Evolutionary conservation across 176 grass and related monocot genomes (phyloP), one percentile per base, ranked within the genome.

Genomic region (Metroxylon sagu): DNA sequence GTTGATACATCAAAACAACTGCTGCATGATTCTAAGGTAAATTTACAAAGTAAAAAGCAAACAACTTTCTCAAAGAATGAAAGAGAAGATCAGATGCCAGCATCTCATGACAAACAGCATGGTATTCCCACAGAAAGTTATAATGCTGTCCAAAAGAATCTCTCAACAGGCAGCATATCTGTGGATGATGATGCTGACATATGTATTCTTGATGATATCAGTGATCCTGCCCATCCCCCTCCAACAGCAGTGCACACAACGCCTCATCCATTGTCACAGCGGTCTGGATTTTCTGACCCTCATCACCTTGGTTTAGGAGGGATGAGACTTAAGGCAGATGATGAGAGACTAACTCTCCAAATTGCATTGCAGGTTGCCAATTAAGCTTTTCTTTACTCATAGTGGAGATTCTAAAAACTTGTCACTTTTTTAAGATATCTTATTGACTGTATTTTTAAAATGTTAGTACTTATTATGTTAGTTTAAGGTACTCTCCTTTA

Each of bases 351-450:
- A 17, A 98, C 87, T 72, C 68, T 85, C 19, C 76, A 60, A 31
- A 82, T 98, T 50, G 85, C 85, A 18, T 80, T 98, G 53, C 88
- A 98, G 94, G 94, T 98, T 62, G 66, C 58, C 19, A 4, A 2
- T 35, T 68, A 5, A 5, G 7, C 35, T 43, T 43, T 43, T 43
- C 8, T 43, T 12, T 43, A 43, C 35, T 43, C 8, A 43, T 43
- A 14, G 8, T 43, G 35, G 1, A 1, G 8, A 12, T 43, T 10
- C 35, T 14, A 43, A 43, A 43, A 43, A 43, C 8, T 12, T 43
- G 35, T 2, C 6, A 3, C 7, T 43, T 43, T 43, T 43, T 43
- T 43, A 43, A 43, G 35, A 43, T 43, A 43, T 39, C 7, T 10
- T 10, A 39, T 12, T 2, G 2, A 43, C 8, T 43, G 8, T 43